A percentile compares a stretch with the other conserved stretches of the same genome.
Evolutionary conservation across 192 early-diverging fungal genomes (phyloP).

Genomic region (Mortierella claussenii): DNA sequence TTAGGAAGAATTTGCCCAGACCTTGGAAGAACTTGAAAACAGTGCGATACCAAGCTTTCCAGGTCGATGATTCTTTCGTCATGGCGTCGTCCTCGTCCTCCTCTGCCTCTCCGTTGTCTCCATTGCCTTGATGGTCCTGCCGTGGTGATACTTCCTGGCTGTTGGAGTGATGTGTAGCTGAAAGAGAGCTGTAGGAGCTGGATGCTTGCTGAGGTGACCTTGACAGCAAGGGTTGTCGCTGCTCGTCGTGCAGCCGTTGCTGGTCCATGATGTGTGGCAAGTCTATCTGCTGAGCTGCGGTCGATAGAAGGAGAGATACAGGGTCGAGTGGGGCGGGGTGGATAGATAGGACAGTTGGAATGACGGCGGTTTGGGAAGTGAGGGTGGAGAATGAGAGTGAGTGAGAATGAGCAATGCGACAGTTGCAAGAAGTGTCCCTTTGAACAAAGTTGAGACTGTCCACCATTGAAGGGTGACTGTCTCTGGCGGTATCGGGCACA

Average conservation of each 20-base stretch:
- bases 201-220: not conserved
- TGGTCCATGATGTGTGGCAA: conserved; percentile 8
- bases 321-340: too few relatives aligned
- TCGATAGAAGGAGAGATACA: not conserved
- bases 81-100: conserved; percentile 20
- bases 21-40: conserved; percentile 42
- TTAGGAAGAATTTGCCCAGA: conserved; percentile 50
- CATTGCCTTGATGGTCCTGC: not conserved
- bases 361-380: too few relatives aligned
- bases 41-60: conserved; percentile 30
- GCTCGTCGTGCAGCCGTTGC: not conserved
- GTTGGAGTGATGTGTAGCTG: not conserved
- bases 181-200: not conserved
- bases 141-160: not conserved
- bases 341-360: too few relatives aligned
- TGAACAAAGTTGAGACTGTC: too few relatives aligned
- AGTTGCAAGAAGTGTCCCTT: too few relatives aligned
- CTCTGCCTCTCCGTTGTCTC: not conserved
- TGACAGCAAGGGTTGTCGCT: not conserved
- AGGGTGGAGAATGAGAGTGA: too few relatives aligned
- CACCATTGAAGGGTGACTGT: too few relatives aligned
- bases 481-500: too few relatives aligned
- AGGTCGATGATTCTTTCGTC: conserved; percentile 2
- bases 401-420: too few relatives aligned
- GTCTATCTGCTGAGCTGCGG: not conserved